Evolutionary conservation across 257 asterid genomes (phyloP), one percentile per base, ranked within the genome.

Genomic region (Marsdenia floribunda): DNA sequence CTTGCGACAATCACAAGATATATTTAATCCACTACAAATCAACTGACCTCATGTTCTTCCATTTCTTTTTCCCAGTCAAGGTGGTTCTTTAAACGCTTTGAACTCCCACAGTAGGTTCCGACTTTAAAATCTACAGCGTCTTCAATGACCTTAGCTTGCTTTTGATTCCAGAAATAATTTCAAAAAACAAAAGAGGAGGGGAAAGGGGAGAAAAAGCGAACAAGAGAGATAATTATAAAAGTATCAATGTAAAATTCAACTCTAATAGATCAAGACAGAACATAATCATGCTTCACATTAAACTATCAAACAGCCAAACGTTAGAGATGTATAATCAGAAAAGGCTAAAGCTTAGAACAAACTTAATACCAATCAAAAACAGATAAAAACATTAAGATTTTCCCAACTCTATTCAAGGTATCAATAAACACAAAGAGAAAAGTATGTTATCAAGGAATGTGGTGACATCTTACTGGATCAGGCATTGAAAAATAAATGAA

Each of bases 111-210:
- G 76, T 72, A 86, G 66, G 83, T 78, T 74, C 89, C 93, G 75
- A 93, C 97, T 87, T 85, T 89, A 80, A 91, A 85, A 81, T 93
- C 96, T 79, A 90, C 33, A 70, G 96, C 83, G 66, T 78, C 82
- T 83, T 81, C 90, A 49, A 93, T 92, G 85, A 91, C 97, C 84
- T 87, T 93, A 72, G 96, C 96, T 93, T 93, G 98, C 98, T 93
- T 82, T 79, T 38, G 82, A 71, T 78, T 80, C 49, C 52, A 66
- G 71, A 66, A 19, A 66, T 64, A 66, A 38, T 66, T 66, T 66
- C 18, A 66, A 2, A 40, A 66, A 19, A 79, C 76, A 40, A 76
- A 77, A 49, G 33, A 29, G 29, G 47, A 74, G 74, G 73, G 49
- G 47, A 73, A 35, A 35, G n/a, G 22, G 15, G 38, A 21, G 6